Conservation (phyloP, 108 stramenopile genomes). For the Parietichytrium sp. region DNA sequence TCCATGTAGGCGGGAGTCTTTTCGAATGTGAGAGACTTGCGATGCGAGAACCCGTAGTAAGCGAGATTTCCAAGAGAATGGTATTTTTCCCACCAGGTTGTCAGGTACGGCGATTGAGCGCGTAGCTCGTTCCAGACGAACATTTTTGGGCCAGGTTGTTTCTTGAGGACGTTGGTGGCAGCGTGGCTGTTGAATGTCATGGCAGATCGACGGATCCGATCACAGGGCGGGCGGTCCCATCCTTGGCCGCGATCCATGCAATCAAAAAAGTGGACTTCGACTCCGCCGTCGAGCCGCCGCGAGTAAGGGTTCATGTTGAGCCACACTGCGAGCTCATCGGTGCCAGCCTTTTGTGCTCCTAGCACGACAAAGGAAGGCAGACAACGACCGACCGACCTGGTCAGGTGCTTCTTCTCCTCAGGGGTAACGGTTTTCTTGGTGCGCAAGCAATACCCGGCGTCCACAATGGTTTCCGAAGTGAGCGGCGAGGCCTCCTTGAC, state of each 20-base stretch:
- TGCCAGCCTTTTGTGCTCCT: slow-evolving; percentile 31
- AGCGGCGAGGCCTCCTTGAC: background rate
- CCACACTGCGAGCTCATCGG: background rate
- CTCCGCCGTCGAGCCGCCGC: slow-evolving; percentile 1
- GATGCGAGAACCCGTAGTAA: background rate
- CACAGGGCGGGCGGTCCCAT: background rate
- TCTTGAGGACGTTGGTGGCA: background rate
- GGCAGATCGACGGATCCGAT: background rate
- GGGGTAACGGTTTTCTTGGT: background rate
- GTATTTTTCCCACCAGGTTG: no score
- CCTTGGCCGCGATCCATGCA: background rate
- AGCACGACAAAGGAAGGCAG: slow-evolving; percentile 1
- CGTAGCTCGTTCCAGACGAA: slow-evolving; percentile 3
- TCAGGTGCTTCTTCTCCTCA: background rate
- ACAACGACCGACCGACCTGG: slow-evolving; percentile 11
- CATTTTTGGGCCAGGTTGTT: background rate
- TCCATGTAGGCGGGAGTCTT: slow-evolving; percentile 29
- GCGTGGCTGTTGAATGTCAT: background rate
- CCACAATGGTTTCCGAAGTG: background rate
- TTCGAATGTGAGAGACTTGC: background rate
- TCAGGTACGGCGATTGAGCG: background rate
- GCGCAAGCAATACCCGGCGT: slow-evolving; percentile 11
- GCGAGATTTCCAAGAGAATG: background rate
- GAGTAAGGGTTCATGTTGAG: background rate
- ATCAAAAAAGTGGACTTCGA: slow-evolving; percentile 20